Evolutionary conservation across 1,139 yeast species (phyloP), one percentile per base, ranked within the genome.

Genomic region (Scheffersomyces segobiensis): DNA sequence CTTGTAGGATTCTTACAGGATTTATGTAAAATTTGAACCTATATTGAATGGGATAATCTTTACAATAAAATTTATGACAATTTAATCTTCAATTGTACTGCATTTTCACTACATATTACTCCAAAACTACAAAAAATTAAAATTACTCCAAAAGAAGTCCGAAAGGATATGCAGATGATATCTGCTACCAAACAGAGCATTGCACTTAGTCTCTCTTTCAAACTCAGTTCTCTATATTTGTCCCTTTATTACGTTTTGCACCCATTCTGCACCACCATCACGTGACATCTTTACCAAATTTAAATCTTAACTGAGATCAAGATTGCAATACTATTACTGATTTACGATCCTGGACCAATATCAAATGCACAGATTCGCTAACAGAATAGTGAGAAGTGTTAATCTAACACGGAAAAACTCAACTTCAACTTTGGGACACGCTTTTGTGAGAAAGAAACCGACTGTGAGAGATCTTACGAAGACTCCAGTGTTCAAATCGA

Each of bases 401-500:
- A 14, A 10, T 10, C 14, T 32, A 32, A 14, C 42, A 32, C 42
- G 42, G 17, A 2, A 2, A 10, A 32, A 32, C 42, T 32, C 42
- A 3, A 32, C 42, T 12, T 7, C 42, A 12, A 32, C 42, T 14
- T 32, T 17, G 14, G 42, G 42, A 14, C 42, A 32, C 17, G 12
- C 42, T 32, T 32, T 32, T 14, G 42, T 32, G 39, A 26, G 48
- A 22, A 42, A 14, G 20, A 57, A 57, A 7, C 60, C 67, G 20
- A 47, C 63, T 14, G 56, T 60, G 21, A 53, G 66, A 8, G 68
- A 65, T 52, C 62, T 68, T 21, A 60, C 68, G 57, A 56, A 64
- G 26, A 70, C 78, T 0, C 79, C 84, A 2, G 71, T 77, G 3
- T 68, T 78, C 58, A 80, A 80, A 65, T 73, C 82, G 21, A 66